Base-by-base conservation (phyloP, 1,284 basidiomycete species). In the Heliocybe sulcata region DNA sequence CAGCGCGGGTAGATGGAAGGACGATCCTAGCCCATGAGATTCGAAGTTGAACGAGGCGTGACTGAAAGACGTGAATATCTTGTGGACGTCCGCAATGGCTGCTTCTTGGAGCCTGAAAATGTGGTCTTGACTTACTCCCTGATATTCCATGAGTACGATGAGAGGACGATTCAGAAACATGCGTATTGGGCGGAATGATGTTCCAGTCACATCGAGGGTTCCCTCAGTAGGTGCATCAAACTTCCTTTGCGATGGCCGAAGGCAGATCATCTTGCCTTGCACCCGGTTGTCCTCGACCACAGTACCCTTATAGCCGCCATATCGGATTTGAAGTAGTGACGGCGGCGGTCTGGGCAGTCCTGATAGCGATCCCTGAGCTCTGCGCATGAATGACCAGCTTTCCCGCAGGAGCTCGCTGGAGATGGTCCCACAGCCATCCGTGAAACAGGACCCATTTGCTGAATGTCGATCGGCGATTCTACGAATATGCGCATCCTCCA, bases 221-320 rank as follows among this genome's bases (percentile, higher is more conserved):
- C 68, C 66, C 14, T 67, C 59, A 29, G 71, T 60, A 0, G 66
- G 64, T 0, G 72, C 72, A 0, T 74, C 72, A 58, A 80, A 81
- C 59, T 81, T 82, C 49, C 69, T 64, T 65, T 79, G 77, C 0
- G 74, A 77, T 1, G 70, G 68, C 3, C 80, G 71, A 9, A 80
- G 61, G 57, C 64, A 64, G 33, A 81, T 63, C 0, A 67, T 60
- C 35, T 63, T 58, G 1, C 66, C 69, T n/a, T 58, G 42, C 0
- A 79, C 62, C 2, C 59, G 63, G 11, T 69, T 66, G 57, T 82
- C 77, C 45, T 72, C 62, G 0, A 72, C 69, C n/a, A 81, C 66
- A 58, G 82, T 72, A 0, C 79, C 75, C 56, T 77, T 77, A 19
- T 65, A 72, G 11, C 74, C 76, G 2, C 69, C 68, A 11, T 74